phyloP scores from a whole-genome alignment of 495 filamentous ascomycete species.

The Neurospora sp. region DNA sequence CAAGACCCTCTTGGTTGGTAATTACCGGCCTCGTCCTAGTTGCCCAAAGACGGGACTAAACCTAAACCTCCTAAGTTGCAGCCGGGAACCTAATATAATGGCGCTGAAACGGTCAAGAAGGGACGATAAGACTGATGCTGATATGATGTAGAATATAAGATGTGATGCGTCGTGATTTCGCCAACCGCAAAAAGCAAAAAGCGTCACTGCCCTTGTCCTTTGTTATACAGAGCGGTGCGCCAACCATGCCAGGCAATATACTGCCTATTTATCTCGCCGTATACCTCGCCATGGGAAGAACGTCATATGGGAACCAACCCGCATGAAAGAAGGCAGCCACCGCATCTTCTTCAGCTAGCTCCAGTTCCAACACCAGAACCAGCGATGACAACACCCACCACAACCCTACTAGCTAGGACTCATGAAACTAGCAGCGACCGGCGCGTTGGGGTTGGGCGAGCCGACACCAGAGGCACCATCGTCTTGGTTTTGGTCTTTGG shows the following conservation, averaged over 20 bases:
- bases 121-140: not conserved
- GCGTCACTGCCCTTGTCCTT: not conserved
- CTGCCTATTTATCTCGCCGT: not conserved
- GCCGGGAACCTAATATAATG: not conserved
- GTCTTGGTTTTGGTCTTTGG: constrained; percentile 50
- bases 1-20: not conserved
- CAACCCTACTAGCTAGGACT: constrained; percentile 4
- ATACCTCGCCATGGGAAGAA: not conserved
- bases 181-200: not conserved
- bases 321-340: not conserved
- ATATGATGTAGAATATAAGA: not conserved
- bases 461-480: constrained; percentile 40
- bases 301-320: not conserved
- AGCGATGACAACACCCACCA: not conserved
- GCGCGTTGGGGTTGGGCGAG: constrained; percentile 30
- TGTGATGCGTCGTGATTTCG: not conserved
- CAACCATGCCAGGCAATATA: not conserved
- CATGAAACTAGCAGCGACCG: constrained; percentile 25
- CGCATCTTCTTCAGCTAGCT: not conserved
- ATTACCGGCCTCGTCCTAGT: not conserved
- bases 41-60: not conserved
- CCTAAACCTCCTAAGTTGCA: not conserved
- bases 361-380: not conserved
- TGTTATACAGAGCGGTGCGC: not conserved
- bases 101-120: not conserved